Percentiles rank a stretch among this genome's conserved stretches.
These are phyloP conservation scores for Dillenia turbinata DNA, from an alignment of 164 flowering plant species.

Conservation along the genomic window DNA sequence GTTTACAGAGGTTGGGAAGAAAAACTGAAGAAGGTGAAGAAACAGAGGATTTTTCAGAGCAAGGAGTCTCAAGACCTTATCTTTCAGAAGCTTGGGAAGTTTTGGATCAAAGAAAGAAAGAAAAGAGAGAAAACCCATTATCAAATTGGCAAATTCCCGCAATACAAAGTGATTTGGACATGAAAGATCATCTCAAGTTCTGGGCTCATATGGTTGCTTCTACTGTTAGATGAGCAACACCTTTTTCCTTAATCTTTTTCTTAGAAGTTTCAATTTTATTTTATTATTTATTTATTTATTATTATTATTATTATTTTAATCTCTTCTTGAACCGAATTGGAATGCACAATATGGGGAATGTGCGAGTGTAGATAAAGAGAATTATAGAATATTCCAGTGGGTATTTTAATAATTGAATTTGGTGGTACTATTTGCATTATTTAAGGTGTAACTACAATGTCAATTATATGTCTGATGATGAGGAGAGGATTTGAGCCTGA, in stretches of 20 bases:
- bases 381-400: no score
- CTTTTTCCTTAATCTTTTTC: background rate
- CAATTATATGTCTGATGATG: no score
- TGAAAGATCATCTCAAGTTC: conserved; percentile 58
- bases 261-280: no score
- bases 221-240: conserved; percentile 35
- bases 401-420: no score
- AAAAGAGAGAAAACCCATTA: conserved; percentile 17
- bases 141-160: conserved; percentile 51
- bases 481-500: no score
- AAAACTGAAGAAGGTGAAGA: background rate
- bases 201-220: conserved; percentile 87
- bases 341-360: no score
- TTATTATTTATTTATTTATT: no score
- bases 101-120: conserved; percentile 16
- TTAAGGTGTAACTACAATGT: no score
- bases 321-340: no score
- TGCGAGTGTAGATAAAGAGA: no score
- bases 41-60: conserved; percentile 4
- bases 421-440: no score
- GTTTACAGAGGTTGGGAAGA: conserved; percentile 29
- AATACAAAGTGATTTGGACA: conserved; percentile 28
- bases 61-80: conserved; percentile 53
- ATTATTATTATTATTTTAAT: no score
- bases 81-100: conserved; percentile 75